Conservation (phyloP, 495 filamentous ascomycete species). For the Cairneyella variabilis region DNA sequence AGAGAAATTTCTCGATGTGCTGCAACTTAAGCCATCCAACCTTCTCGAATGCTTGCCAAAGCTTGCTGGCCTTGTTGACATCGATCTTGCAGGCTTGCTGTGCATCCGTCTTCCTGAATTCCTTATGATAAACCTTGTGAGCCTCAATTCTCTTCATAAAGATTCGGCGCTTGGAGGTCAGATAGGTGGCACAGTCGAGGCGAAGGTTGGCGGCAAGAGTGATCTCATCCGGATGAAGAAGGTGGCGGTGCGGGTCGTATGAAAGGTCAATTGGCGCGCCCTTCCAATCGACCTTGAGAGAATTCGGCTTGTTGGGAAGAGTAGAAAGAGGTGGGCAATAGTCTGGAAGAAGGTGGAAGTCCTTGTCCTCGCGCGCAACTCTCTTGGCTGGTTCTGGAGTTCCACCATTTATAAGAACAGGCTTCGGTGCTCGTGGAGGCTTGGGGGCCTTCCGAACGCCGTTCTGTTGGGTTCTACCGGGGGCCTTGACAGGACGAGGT, state of each 20-base stretch:
- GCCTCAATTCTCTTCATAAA: constrained; percentile 74
- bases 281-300: constrained; percentile 86
- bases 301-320: constrained; percentile 55
- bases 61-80: constrained; percentile 95
- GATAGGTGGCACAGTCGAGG: constrained; percentile 84
- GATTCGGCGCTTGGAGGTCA: constrained; percentile 93
- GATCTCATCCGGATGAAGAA: constrained; percentile 79
- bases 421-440: constrained; percentile 27
- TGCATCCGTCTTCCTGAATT: constrained; percentile 96
- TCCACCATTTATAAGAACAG: constrained; percentile 27
- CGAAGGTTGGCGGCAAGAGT: constrained; percentile 75
- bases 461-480: constrained; percentile 25
- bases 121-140: constrained; percentile 66
- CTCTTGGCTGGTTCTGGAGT: constrained; percentile 34
- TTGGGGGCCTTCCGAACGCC: constrained; percentile 31
- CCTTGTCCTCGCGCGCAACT: constrained; percentile 70
- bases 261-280: constrained; percentile 74
- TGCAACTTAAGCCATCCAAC: constrained; percentile 80
- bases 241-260: constrained; percentile 69
- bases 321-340: constrained; percentile 69
- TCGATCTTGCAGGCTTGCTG: constrained; percentile 98
- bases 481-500: constrained; percentile 32
- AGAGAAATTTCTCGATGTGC: constrained; percentile 19
- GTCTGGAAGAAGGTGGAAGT: constrained; percentile 76
- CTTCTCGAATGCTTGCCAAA: constrained; percentile 88